Evolutionary conservation across 1,284 basidiomycete genomes (phyloP).

Genomic region (Pseudozyma tsukubaensis): DNA sequence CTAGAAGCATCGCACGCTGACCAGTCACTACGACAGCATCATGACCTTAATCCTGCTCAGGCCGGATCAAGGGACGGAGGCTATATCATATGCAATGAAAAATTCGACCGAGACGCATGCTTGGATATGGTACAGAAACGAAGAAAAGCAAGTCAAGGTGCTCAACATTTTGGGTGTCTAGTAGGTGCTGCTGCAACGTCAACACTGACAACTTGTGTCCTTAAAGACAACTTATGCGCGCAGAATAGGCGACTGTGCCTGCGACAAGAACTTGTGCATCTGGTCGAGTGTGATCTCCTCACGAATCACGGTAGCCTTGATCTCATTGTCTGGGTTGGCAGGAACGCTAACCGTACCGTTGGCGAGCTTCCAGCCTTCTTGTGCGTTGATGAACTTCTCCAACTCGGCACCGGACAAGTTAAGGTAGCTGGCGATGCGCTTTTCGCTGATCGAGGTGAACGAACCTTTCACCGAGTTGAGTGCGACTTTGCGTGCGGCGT

Average conservation of each 20-base stretch:
- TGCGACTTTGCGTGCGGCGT: slow-evolving; percentile 80
- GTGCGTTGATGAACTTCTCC: slow-evolving; percentile 74
- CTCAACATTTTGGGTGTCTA: slow-evolving; percentile 4
- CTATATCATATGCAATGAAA: background rate
- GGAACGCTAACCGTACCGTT: slow-evolving; percentile 79
- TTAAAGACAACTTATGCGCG: slow-evolving; percentile 23
- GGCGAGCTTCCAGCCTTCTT: slow-evolving; percentile 81
- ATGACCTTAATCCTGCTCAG: no score
- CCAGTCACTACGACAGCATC: no score
- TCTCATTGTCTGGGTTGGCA: slow-evolving; percentile 76
- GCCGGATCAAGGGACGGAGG: no score
- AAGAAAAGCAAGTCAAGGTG: slow-evolving; percentile 18
- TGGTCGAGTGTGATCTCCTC: slow-evolving; percentile 86
- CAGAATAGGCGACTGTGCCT: slow-evolving; percentile 52
- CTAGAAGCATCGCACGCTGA: no score
- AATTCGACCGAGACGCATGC: slow-evolving; percentile 30
- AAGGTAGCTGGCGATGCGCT: slow-evolving; percentile 79
- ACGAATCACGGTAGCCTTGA: slow-evolving; percentile 91
- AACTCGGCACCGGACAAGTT: slow-evolving; percentile 79
- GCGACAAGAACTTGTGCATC: slow-evolving; percentile 59
- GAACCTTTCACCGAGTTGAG: slow-evolving; percentile 81
- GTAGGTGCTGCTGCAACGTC: background rate
- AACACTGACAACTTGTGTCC: background rate
- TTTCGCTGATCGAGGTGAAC: slow-evolving; percentile 79
- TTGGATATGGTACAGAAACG: slow-evolving; percentile 46